Evolutionary conservation across 345 rosid species (phyloP).

Genomic region (Citrus glauca): DNA sequence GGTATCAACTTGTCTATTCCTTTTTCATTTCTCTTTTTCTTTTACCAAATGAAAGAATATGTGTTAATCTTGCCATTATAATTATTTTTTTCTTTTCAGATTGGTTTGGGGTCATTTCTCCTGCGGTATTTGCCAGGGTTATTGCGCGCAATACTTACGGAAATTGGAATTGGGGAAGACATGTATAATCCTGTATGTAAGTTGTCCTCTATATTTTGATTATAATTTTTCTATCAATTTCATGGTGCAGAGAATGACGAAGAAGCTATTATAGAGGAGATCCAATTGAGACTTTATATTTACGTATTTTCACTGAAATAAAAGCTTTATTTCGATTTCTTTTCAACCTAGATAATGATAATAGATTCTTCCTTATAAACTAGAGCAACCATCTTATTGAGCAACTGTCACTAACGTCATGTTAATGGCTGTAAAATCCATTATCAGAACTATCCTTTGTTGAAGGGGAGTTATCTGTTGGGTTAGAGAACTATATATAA

Average conservation of each 20-base stretch:
- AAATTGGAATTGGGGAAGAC: constrained; percentile 87
- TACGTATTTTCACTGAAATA: background rate
- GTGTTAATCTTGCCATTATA: background rate
- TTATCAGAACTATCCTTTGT: background rate
- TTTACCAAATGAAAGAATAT: background rate
- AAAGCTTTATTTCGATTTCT: background rate
- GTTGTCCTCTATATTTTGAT: constrained; percentile 27
- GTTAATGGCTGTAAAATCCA: background rate
- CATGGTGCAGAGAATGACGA: background rate
- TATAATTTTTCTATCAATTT: background rate
- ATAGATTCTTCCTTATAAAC: no score
- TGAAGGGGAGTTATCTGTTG: background rate
- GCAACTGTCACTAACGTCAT: background rate
- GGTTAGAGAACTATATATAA: background rate
- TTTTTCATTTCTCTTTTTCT: background rate
- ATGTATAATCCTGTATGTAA: constrained; percentile 99
- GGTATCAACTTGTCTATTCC: constrained; percentile 18
- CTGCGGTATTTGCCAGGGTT: constrained; percentile 70
- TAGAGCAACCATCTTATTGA: background rate
- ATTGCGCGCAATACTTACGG: constrained; percentile 53
- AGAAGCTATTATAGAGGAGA: background rate
- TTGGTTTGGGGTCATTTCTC: constrained; percentile 87
- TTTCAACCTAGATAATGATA: background rate
- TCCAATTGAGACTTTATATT: background rate
- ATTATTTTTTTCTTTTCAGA: constrained; percentile 32